These are phyloP conservation scores for Suhomyces sp. DNA, from an alignment of 805 yeast genomes.

Conservation along the genomic window DNA sequence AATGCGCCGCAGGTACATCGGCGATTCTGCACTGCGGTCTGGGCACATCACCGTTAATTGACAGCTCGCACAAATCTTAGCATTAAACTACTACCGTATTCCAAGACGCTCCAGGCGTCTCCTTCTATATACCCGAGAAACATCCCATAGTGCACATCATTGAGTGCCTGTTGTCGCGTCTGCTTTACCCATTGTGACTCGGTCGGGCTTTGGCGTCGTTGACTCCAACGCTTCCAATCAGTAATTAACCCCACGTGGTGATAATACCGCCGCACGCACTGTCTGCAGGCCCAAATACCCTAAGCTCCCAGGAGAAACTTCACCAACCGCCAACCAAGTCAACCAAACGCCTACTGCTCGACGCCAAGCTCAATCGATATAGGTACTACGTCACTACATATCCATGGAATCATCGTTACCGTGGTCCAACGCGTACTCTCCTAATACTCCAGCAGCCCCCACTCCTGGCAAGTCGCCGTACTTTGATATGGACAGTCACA, in stretches of 20 bases:
- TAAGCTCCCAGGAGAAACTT: not conserved
- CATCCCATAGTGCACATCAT: too few relatives aligned
- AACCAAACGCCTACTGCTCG: not conserved
- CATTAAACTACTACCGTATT: not conserved
- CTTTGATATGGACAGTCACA: slow-evolving; percentile 4
- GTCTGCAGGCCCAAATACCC: not conserved
- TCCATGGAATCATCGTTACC: slow-evolving; percentile 7
- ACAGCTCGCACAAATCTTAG: not conserved
- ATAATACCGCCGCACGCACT: slow-evolving; percentile 3
- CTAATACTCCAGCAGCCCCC: slow-evolving; percentile 6
- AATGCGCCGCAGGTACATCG: not conserved
- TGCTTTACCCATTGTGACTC: not conserved
- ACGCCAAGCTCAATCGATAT: not conserved
- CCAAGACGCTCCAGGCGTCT: not conserved
- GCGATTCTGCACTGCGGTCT: not conserved
- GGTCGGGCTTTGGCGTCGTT: not conserved
- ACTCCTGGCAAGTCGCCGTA: slow-evolving; percentile 11
- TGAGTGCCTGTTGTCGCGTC: not conserved
- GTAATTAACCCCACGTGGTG: slow-evolving; percentile 6
- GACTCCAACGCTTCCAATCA: not conserved
- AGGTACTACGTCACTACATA: not conserved
- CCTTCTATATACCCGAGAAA: not conserved
- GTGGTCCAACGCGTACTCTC: slow-evolving; percentile 5
- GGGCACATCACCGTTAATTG: not conserved
- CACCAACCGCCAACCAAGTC: too few relatives aligned